These are phyloP conservation scores for Dactylellina parvicollis DNA, from an alignment of 2,329 filamentous ascomycete species.

Conservation along the genomic window DNA sequence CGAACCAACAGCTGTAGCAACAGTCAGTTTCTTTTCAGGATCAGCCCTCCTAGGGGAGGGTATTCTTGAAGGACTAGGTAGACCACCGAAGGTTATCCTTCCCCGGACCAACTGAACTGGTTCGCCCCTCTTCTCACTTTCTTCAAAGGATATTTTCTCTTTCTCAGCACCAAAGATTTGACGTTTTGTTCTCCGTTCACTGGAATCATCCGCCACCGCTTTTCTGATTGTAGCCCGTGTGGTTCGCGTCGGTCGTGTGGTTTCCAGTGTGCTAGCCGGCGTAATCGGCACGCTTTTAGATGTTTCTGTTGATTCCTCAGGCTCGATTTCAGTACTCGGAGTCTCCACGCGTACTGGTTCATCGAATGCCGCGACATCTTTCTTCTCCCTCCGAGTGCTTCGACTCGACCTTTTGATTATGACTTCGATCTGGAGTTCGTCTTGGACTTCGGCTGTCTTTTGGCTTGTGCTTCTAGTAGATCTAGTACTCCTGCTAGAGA, in stretches of 20 bases:
- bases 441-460: constrained; percentile 17
- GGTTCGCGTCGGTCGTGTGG: neutral
- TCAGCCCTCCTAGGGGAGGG: constrained; percentile 2
- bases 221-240: neutral
- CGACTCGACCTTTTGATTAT: constrained; percentile 38
- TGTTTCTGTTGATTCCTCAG: neutral
- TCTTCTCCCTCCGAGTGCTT: constrained; percentile 17
- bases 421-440: constrained; percentile 33
- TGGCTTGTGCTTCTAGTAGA: constrained; percentile 13
- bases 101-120: constrained; percentile 3
- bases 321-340: neutral
- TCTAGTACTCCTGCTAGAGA: constrained; percentile 11
- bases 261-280: neutral
- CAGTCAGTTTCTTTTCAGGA: neutral
- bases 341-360: neutral
- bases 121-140: neutral
- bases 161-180: constrained; percentile 3
- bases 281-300: neutral
- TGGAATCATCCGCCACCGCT: neutral
- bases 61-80: constrained; percentile 1
- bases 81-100: neutral
- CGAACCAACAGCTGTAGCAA: neutral
- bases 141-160: constrained; percentile 5
- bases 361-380: neutral
- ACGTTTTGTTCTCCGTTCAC: neutral